These are phyloP conservation scores for Trichoderma sp. DNA, from an alignment of 2,329 filamentous ascomycete species.

Conservation along the genomic window DNA sequence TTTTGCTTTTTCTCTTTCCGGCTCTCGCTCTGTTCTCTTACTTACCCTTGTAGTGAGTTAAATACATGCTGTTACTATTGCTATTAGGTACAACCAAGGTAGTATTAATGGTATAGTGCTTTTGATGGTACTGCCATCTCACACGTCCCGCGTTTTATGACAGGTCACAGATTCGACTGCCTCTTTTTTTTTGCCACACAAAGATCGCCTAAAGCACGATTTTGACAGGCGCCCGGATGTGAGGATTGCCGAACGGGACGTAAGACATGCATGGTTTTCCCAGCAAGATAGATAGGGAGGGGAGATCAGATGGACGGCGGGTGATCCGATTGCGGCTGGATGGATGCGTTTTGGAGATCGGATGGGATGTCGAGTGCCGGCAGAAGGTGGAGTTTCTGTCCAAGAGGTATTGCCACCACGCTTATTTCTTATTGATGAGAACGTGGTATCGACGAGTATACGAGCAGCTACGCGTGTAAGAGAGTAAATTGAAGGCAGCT, in stretches of 20 bases:
- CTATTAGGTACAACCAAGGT: no score
- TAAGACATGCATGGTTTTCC: not conserved
- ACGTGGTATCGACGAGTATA: not conserved
- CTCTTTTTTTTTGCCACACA: not conserved
- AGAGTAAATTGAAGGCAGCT: not conserved
- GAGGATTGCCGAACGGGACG: not conserved
- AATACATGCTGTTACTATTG: not conserved
- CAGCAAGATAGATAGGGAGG: not conserved
- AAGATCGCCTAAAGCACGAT: not conserved
- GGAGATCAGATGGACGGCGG: slow-evolving; percentile 4
- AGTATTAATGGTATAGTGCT: no score
- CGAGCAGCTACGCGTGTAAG: not conserved
- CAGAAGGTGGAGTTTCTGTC: not conserved
- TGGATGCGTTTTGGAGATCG: not conserved
- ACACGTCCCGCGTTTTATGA: not conserved
- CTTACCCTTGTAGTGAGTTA: not conserved
- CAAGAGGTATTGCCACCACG: not conserved
- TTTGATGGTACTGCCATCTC: not conserved
- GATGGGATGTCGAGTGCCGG: not conserved
- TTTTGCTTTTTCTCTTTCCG: not conserved
- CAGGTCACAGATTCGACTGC: not conserved
- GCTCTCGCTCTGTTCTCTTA: not conserved
- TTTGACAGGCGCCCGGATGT: not conserved
- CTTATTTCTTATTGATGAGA: not conserved
- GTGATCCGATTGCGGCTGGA: slow-evolving; percentile 6